These are phyloP conservation scores for Aquilaria malaccensis DNA, from an alignment of 345 rosid species.

Conservation along the genomic window DNA sequence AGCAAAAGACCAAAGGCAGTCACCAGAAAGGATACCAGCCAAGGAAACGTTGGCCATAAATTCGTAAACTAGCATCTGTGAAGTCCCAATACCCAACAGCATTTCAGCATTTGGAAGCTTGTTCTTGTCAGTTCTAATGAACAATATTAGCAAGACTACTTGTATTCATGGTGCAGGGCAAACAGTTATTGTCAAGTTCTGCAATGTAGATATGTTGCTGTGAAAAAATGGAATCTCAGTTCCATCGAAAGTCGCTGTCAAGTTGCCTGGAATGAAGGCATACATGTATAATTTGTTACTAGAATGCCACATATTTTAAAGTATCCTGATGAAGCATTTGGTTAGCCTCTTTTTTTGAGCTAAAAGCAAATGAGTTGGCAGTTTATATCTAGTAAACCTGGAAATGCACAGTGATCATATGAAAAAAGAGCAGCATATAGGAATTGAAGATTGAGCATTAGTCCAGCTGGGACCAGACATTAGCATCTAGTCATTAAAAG, in stretches of 20 bases:
- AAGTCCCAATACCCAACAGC: not conserved
- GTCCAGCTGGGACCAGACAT: too few relatives aligned
- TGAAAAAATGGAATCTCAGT: conserved; percentile 37
- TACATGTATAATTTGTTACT: not conserved
- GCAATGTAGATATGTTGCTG: conserved; percentile 24
- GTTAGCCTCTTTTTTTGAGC: too few relatives aligned
- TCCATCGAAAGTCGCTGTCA: conserved; percentile 30
- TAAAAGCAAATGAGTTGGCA: too few relatives aligned
- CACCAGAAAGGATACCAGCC: conserved; percentile 40
- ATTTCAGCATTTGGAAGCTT: too few relatives aligned
- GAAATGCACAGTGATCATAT: too few relatives aligned
- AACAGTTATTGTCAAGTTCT: conserved; percentile 19
- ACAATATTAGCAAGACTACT: not conserved
- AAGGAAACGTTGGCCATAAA: conserved; percentile 50
- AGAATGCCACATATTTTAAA: not conserved
- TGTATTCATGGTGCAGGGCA: not conserved
- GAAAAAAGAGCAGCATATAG: too few relatives aligned
- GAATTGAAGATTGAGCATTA: too few relatives aligned
- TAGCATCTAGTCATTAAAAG: not conserved
- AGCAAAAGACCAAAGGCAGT: not conserved
- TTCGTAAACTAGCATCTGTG: conserved; percentile 51
- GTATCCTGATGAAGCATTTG: not conserved
- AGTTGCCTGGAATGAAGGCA: conserved; percentile 32
- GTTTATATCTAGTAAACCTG: too few relatives aligned
- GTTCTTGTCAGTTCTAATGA: not conserved